Conservation (phyloP, 2,329 filamentous ascomycete species). For the Aspergillus vadensis region DNA sequence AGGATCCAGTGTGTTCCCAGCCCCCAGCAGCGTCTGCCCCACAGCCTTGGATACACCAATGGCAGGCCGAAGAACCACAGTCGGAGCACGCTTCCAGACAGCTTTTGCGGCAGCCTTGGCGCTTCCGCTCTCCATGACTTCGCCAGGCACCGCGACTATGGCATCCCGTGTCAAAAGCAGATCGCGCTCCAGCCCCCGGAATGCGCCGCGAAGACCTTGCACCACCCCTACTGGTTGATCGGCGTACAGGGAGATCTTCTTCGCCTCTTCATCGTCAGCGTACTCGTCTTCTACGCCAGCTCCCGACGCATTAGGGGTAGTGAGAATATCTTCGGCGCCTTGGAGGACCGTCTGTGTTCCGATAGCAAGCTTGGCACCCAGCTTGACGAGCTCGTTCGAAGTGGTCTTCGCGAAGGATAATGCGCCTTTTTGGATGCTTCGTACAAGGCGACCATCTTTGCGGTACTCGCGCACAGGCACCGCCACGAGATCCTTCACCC, state of each 20-base stretch:
- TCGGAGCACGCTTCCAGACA: slow-evolving; percentile 81
- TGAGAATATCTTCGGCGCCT: slow-evolving; percentile 79
- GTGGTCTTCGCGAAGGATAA: slow-evolving; percentile 89
- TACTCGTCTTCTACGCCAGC: slow-evolving; percentile 61
- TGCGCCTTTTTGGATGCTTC: slow-evolving; percentile 89
- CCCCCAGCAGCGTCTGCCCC: slow-evolving; percentile 85
- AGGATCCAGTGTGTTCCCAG: slow-evolving; percentile 87
- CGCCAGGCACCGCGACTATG: slow-evolving; percentile 89
- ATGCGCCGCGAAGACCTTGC: slow-evolving; percentile 81
- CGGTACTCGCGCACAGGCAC: slow-evolving; percentile 90
- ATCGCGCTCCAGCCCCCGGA: slow-evolving; percentile 79
- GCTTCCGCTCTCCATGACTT: slow-evolving; percentile 82
- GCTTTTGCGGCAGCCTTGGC: slow-evolving; percentile 79
- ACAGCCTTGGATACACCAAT: slow-evolving; percentile 88
- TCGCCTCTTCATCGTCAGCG: slow-evolving; percentile 68
- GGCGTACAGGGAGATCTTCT: slow-evolving; percentile 86
- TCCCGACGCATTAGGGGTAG: slow-evolving; percentile 33
- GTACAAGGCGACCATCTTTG: slow-evolving; percentile 89
- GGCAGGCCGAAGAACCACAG: slow-evolving; percentile 84
- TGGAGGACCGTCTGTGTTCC: slow-evolving; percentile 93
- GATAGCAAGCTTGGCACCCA: slow-evolving; percentile 91
- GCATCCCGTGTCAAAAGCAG: slow-evolving; percentile 85
- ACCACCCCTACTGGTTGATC: slow-evolving; percentile 89
- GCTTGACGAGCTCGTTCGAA: slow-evolving; percentile 87
- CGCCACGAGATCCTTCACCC: slow-evolving; percentile 81